These are phyloP conservation scores for Beauveria varroae DNA, from an alignment of 2,329 filamentous ascomycete genomes.

Conservation along the genomic window DNA sequence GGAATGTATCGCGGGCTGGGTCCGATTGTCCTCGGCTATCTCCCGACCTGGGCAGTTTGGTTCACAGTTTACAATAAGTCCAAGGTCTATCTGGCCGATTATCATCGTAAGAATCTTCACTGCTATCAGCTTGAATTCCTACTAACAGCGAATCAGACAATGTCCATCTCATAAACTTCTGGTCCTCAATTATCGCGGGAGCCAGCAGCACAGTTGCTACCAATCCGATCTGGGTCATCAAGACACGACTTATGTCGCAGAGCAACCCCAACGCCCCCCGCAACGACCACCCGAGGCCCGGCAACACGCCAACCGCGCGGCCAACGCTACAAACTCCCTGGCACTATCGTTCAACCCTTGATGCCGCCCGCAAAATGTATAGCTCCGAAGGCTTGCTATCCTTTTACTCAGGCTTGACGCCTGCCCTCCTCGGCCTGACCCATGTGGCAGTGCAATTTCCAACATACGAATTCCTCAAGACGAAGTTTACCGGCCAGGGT, in stretches of 20 bases:
- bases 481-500: slow-evolving; percentile 77
- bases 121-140: background rate
- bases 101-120: slow-evolving; percentile 46
- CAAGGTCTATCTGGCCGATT: slow-evolving; percentile 63
- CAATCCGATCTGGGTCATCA: slow-evolving; percentile 99
- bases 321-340: slow-evolving; percentile 61
- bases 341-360: slow-evolving; percentile 84
- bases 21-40: slow-evolving; percentile 89
- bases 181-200: slow-evolving; percentile 84
- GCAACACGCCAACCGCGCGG: slow-evolving; percentile 47
- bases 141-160: slow-evolving; percentile 47
- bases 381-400: slow-evolving; percentile 76
- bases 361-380: slow-evolving; percentile 96
- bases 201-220: slow-evolving; percentile 89
- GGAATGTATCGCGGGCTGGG: slow-evolving; percentile 91
- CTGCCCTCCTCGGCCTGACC: slow-evolving; percentile 81
- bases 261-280: slow-evolving; percentile 44
- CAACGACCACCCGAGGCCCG: slow-evolving; percentile 39
- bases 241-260: slow-evolving; percentile 96
- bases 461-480: slow-evolving; percentile 89
- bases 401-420: slow-evolving; percentile 92
- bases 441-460: slow-evolving; percentile 98
- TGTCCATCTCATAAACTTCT: slow-evolving; percentile 71
- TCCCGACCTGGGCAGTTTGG: slow-evolving; percentile 98
- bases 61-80: slow-evolving; percentile 93